Evolutionary conservation across 2,329 filamentous ascomycete genomes (phyloP).

Genomic region (Talaromyces pinophilus): DNA sequence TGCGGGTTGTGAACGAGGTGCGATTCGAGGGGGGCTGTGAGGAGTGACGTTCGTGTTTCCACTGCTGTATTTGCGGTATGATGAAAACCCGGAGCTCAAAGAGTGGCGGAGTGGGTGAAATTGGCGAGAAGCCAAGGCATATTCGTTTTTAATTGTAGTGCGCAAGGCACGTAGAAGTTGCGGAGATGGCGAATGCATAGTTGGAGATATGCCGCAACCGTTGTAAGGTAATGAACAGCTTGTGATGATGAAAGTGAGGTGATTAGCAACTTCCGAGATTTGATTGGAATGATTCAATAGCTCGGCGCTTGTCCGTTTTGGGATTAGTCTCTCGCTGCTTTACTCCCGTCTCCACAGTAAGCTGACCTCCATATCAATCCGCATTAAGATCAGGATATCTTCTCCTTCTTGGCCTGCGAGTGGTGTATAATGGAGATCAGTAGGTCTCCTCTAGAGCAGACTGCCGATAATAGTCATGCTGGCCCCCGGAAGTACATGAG

Average conservation of each 20-base stretch:
- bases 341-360: neutral
- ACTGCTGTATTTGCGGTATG: conserved; percentile 31
- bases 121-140: conserved; percentile 4
- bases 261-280: conserved; percentile 6
- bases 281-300: conserved; percentile 7
- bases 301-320: neutral
- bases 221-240: too few species aligned
- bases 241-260: neutral
- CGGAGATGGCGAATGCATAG: conserved; percentile 44
- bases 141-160: conserved; percentile 31
- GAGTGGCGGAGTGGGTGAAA: conserved; percentile 5
- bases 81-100: conserved; percentile 24
- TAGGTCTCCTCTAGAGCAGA: neutral
- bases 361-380: neutral
- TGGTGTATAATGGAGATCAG: neutral
- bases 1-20: conserved; percentile 36
- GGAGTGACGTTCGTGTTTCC: conserved; percentile 26
- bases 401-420: neutral
- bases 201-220: neutral
- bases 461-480: neutral
- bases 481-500: conserved; percentile 19
- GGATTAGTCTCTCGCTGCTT: neutral
- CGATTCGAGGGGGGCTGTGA: conserved; percentile 34
- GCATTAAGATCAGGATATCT: neutral
- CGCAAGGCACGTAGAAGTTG: conserved; percentile 47